These are phyloP conservation scores for Rhinocladiella similis DNA, from an alignment of 2,329 filamentous ascomycete genomes.

Conservation along the genomic window DNA sequence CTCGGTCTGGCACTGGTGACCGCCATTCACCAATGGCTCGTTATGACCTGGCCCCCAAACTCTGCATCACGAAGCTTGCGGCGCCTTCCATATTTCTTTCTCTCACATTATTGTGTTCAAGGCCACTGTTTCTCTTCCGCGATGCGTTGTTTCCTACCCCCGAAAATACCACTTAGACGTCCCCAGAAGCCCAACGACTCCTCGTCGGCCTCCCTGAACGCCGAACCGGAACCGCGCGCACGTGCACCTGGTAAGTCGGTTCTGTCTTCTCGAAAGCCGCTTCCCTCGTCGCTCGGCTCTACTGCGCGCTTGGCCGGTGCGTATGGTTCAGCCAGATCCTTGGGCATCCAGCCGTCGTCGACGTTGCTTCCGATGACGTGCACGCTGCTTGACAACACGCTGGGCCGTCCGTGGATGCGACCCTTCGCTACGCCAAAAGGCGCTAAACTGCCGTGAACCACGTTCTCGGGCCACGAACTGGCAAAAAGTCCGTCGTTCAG, in stretches of 20 bases:
- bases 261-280: neutral
- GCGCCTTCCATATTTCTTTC: too few species aligned
- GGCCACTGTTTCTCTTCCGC: neutral
- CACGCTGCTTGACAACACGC: constrained; percentile 11
- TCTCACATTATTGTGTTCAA: too few species aligned
- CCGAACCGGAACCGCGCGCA: neutral
- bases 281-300: neutral
- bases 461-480: constrained; percentile 43
- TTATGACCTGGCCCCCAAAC: too few species aligned
- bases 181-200: constrained; percentile 10
- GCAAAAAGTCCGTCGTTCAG: constrained; percentile 52
- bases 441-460: constrained; percentile 44
- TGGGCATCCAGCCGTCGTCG: constrained; percentile 20
- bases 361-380: constrained; percentile 18
- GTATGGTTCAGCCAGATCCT: neutral
- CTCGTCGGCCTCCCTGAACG: constrained; percentile 1
- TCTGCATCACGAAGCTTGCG: too few species aligned
- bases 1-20: too few species aligned
- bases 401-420: too few species aligned
- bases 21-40: too few species aligned
- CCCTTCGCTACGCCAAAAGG: constrained; percentile 26
- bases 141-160: neutral
- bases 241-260: neutral
- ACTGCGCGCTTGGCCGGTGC: too few species aligned
- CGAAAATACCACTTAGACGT: constrained; percentile 10